Evolutionary conservation across 2,329 filamentous ascomycete genomes (phyloP), one percentile per base, ranked within the genome.

Genomic region (Ceratocystis huliohia): DNA sequence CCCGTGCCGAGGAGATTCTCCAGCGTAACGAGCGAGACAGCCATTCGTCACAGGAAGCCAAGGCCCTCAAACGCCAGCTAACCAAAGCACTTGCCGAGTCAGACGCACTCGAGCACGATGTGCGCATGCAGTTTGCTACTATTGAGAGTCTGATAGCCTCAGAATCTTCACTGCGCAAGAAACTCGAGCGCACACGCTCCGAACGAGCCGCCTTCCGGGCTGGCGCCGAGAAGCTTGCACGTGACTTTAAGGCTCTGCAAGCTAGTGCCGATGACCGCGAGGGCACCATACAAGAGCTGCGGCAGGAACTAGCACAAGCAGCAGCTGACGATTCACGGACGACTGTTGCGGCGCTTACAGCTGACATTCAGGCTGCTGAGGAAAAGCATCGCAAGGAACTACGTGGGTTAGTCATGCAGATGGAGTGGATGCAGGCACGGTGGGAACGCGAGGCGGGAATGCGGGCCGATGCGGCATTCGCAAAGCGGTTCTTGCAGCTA

Each of bases 381-480:
- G 84, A 84, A 70, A 80, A 83, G 57, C 89, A 94, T 74, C 79
- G 81, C 71, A 86, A 86, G 74, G 89, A 95, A 76, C 78, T 96
- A 65, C 84, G 86, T 70, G 93, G 93, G 20, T 81, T 97, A 73
- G 84, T 85, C 65, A 88, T 94, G 77, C 92, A 97, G 76, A 93
- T 97, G 74, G 84, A 91, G 72, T 97, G 89, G 85, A 84, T 97
- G 74, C 85, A 91, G 72, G 89, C 90, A 1, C 85, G 88, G 64
- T 89, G 88, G 78, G 82, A 84, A 73, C 84, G 94, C 41, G 93
- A 96, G 76, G 85, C 89, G 71, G 84, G 83, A 63, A 87, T 97
- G 76, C 83, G 94, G 53, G 82, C 83, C 69, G 89, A 92, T 72
- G 83, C 93, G 41, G 89, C 88, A 7, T 96, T 88, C 77, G 90